Evolutionary conservation across 805 yeast species (phyloP).

Genomic region (Komagataella pseudopastoris): DNA sequence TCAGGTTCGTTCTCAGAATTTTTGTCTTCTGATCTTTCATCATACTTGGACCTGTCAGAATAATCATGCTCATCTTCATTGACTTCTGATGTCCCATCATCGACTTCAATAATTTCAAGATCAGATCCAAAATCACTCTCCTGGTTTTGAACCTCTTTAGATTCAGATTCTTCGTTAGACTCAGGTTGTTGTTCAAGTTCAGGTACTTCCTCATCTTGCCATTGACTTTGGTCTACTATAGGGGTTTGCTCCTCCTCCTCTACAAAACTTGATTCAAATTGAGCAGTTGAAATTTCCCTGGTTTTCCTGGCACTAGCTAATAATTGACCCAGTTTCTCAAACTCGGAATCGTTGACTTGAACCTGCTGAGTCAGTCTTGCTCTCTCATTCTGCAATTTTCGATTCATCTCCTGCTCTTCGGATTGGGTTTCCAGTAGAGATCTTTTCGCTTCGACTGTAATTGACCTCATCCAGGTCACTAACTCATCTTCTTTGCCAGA

Average conservation of each 20-base stretch:
- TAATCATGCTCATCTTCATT: not conserved
- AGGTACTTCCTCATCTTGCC: not conserved
- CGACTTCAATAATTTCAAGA: conserved; percentile 1
- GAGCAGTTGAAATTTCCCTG: not conserved
- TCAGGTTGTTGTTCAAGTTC: not conserved
- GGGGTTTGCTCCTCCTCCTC: conserved; percentile 10
- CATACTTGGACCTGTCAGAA: not conserved
- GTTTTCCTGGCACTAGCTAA: not conserved
- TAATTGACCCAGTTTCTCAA: not conserved
- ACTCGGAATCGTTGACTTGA: not conserved
- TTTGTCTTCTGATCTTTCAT: not conserved
- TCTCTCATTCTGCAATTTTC: conserved; percentile 19
- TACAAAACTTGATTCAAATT: not conserved
- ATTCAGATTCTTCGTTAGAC: not conserved
- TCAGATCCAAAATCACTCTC: not conserved
- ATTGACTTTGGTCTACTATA: conserved; percentile 5
- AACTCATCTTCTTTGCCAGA: conserved; percentile 7
- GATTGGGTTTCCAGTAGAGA: conserved; percentile 16
- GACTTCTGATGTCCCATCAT: not conserved
- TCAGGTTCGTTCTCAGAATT: not conserved
- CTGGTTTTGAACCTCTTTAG: not conserved
- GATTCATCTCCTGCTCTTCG: conserved; percentile 23
- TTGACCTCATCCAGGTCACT: conserved; percentile 19
- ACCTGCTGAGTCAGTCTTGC: not conserved
- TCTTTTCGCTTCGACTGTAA: conserved; percentile 19